Percentiles rank a stretch among this genome's conserved stretches.
phyloP scores from a whole-genome alignment of 1,284 basidiomycete species.

The Neonothopanus nambi region DNA sequence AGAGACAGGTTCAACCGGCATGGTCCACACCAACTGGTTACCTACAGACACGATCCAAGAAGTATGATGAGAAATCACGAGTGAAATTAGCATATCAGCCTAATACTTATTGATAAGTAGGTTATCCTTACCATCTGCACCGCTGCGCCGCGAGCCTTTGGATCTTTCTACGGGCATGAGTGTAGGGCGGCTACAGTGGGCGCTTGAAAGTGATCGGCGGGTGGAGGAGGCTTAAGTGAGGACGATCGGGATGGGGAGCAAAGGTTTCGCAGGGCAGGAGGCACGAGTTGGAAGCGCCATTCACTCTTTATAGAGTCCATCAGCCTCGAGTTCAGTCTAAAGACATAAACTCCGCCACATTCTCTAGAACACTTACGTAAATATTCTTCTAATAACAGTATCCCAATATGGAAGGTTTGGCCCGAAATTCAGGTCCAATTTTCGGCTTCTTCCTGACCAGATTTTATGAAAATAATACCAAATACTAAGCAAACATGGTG shows the following conservation, averaged over 20 bases:
- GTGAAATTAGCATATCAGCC: constrained; percentile 10
- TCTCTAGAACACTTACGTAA: constrained; percentile 9
- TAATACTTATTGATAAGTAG: constrained; percentile 1
- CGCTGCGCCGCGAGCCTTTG: constrained; percentile 43
- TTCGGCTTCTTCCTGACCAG: constrained; percentile 5
- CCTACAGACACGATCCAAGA: constrained; percentile 21
- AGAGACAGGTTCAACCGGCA: constrained; percentile 45
- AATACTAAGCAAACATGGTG: neutral
- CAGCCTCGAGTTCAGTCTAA: constrained; percentile 7
- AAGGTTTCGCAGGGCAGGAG: constrained; percentile 18
- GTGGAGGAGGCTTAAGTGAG: constrained; percentile 4
- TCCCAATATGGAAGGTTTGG: constrained; percentile 1
- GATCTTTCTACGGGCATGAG: constrained; percentile 59
- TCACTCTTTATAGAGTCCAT: constrained; percentile 12
- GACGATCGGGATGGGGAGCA: constrained; percentile 11
- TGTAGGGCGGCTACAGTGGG: constrained; percentile 16
- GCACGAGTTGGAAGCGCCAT: constrained; percentile 12
- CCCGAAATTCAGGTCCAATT: neutral
- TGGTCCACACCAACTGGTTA: constrained; percentile 53
- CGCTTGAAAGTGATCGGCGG: constrained; percentile 13
- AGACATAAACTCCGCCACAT: constrained; percentile 16
- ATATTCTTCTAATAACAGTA: neutral
- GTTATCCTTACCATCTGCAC: constrained; percentile 40
- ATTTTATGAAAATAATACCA: neutral
- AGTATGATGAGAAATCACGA: no score